A percentile compares a stretch with the other conserved stretches of the same genome.
Conservation (phyloP, 1,139 yeast genomes). For the Williopsis jadinii region DNA sequence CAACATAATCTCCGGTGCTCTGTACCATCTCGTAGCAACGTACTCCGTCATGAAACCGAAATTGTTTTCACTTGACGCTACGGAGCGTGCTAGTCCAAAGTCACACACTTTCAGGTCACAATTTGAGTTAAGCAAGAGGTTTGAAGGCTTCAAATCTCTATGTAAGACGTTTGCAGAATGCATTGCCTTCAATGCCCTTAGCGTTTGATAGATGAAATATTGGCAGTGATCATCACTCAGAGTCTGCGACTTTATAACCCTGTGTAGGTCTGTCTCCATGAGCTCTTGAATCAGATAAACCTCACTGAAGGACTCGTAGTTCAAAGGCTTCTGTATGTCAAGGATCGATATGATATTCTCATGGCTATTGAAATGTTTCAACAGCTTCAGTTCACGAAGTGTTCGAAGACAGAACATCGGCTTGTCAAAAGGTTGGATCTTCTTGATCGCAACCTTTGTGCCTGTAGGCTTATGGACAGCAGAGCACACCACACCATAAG, state of each 20-base stretch:
- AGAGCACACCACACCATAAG: slow-evolving; percentile 93
- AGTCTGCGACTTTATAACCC: slow-evolving; percentile 80
- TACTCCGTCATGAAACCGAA: slow-evolving; percentile 87
- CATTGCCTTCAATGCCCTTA: slow-evolving; percentile 83
- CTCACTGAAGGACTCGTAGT: slow-evolving; percentile 70
- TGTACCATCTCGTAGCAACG: slow-evolving; percentile 95
- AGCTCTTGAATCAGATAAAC: slow-evolving; percentile 91
- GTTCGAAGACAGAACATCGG: slow-evolving; percentile 90
- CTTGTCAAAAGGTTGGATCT: slow-evolving; percentile 88
- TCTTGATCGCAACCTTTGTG: slow-evolving; percentile 90
- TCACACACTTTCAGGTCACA: slow-evolving; percentile 94
- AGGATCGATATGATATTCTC: slow-evolving; percentile 88
- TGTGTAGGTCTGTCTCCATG: slow-evolving; percentile 93
- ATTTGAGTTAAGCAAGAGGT: slow-evolving; percentile 77
- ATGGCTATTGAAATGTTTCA: slow-evolving; percentile 75
- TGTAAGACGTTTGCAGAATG: slow-evolving; percentile 91
- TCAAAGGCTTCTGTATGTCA: slow-evolving; percentile 84
- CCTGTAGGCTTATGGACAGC: slow-evolving; percentile 86
- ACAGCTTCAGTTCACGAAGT: slow-evolving; percentile 77
- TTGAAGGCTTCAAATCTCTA: slow-evolving; percentile 88
- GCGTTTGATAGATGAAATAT: slow-evolving; percentile 84
- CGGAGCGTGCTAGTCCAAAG: slow-evolving; percentile 81
- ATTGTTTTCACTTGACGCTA: slow-evolving; percentile 47
- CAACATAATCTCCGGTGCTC: slow-evolving; percentile 96
- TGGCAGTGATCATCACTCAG: slow-evolving; percentile 90